Conservation (phyloP, 768 basidiomycete species). For the Naematelia aurantialba region DNA sequence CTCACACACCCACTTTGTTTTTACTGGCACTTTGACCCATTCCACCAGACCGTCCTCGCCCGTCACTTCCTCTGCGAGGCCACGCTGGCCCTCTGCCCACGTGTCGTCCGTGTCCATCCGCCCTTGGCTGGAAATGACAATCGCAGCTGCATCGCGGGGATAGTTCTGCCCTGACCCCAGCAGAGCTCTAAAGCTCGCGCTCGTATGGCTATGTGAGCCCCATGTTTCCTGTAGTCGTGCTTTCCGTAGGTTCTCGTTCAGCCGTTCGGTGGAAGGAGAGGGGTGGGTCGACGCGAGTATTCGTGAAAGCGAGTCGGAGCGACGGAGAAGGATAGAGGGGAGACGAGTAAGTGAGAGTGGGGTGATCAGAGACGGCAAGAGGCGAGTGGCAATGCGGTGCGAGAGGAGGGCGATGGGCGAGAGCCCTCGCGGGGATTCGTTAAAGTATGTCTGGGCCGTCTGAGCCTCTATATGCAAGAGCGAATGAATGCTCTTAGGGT, state of each 20-base stretch:
- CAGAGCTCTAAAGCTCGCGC: constrained; percentile 35
- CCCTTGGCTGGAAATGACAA: constrained; percentile 32
- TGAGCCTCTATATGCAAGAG: constrained; percentile 48
- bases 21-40: constrained; percentile 29
- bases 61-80: constrained; percentile 46
- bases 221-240: constrained; percentile 46
- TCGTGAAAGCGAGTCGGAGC: constrained; percentile 40
- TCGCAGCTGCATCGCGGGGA: constrained; percentile 31
- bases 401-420: constrained; percentile 25
- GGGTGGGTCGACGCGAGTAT: constrained; percentile 43
- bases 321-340: constrained; percentile 41
- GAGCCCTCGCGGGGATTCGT: constrained; percentile 30
- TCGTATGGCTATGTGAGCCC: constrained; percentile 39
- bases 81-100: constrained; percentile 47
- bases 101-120: constrained; percentile 33
- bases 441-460: constrained; percentile 47
- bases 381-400: constrained; percentile 39
- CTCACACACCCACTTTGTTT: constrained; percentile 30
- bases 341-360: constrained; percentile 43
- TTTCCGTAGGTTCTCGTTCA: constrained; percentile 43
- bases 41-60: constrained; percentile 36
- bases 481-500: constrained; percentile 37
- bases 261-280: constrained; percentile 24
- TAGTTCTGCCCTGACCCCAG: constrained; percentile 32
- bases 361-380: constrained; percentile 41